A percentile compares a stretch with the other conserved stretches of the same genome.
phyloP scores from a whole-genome alignment of 805 yeast species.

The Candida mattraensis region DNA sequence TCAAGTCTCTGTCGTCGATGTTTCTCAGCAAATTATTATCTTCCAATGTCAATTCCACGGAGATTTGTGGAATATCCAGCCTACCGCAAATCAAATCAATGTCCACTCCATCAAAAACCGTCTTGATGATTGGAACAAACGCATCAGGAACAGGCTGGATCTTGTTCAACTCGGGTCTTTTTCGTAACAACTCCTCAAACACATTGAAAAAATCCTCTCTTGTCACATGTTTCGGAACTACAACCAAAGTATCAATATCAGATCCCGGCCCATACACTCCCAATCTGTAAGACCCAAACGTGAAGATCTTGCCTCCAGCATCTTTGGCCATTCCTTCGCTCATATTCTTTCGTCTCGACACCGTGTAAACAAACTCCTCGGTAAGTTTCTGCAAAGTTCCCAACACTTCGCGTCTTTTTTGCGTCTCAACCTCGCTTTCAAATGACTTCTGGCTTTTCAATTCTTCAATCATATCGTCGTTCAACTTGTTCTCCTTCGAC shows the following conservation, averaged over 20 bases:
- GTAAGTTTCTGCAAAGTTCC: slow-evolving; percentile 69
- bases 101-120: slow-evolving; percentile 86
- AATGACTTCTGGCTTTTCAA: slow-evolving; percentile 83
- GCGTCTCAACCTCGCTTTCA: slow-evolving; percentile 83
- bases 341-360: slow-evolving; percentile 83
- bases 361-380: slow-evolving; percentile 79
- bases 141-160: slow-evolving; percentile 95
- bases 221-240: slow-evolving; percentile 92
- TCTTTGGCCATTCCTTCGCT: slow-evolving; percentile 96
- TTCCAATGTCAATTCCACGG: slow-evolving; percentile 67
- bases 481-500: slow-evolving; percentile 70
- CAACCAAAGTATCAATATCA: slow-evolving; percentile 95
- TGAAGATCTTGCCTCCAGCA: slow-evolving; percentile 97
- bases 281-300: slow-evolving; percentile 89
- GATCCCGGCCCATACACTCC: slow-evolving; percentile 99
- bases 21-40: slow-evolving; percentile 85
- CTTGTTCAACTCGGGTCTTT: slow-evolving; percentile 83
- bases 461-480: slow-evolving; percentile 75
- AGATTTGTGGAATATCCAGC: slow-evolving; percentile 81
- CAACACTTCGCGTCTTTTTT: slow-evolving; percentile 74
- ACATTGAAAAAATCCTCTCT: slow-evolving; percentile 87
- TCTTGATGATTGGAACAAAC: slow-evolving; percentile 93
- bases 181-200: slow-evolving; percentile 66
- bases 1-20: slow-evolving; percentile 85
- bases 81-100: slow-evolving; percentile 88